phyloP scores from a whole-genome alignment of 345 rosid genomes.

The Euphorbia tirucalli region DNA sequence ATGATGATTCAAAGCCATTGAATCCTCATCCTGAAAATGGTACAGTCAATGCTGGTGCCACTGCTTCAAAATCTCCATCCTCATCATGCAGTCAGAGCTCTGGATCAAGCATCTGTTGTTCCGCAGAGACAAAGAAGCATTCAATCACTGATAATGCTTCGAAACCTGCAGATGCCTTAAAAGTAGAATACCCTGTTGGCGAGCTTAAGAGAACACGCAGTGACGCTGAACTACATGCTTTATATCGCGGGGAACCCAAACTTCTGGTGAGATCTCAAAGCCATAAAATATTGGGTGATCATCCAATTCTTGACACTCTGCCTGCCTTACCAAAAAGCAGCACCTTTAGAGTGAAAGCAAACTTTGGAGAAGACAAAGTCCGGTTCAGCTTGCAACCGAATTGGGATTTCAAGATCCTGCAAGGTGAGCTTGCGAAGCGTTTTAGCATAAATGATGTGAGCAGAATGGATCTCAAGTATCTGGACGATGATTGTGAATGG shows the following conservation, averaged over 20 bases:
- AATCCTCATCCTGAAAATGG: slow-evolving; percentile 39
- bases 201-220: slow-evolving; percentile 51
- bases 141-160: slow-evolving; percentile 23
- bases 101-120: slow-evolving; percentile 64
- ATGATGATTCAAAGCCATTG: slow-evolving; percentile 31
- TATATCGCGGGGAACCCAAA: slow-evolving; percentile 47
- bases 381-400: slow-evolving; percentile 29
- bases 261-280: slow-evolving; percentile 54
- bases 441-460: slow-evolving; percentile 20
- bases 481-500: slow-evolving; percentile 38
- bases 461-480: slow-evolving; percentile 28
- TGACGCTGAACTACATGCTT: slow-evolving; percentile 43
- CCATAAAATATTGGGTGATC: slow-evolving; percentile 50
- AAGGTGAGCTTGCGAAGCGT: slow-evolving; percentile 23
- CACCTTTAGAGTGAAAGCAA: slow-evolving; percentile 56
- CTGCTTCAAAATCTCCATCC: slow-evolving; percentile 59
- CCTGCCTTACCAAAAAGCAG: slow-evolving; percentile 34
- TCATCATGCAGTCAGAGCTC: slow-evolving; percentile 79
- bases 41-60: slow-evolving; percentile 33
- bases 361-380: slow-evolving; percentile 52
- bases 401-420: slow-evolving; percentile 30
- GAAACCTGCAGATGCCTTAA: slow-evolving; percentile 25
- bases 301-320: slow-evolving; percentile 33
- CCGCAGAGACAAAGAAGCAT: slow-evolving; percentile 57
- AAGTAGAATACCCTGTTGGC: slow-evolving; percentile 33